Percentiles rank a stretch among this genome's conserved stretches.
These are phyloP conservation scores for Cladosporium sp. DNA, from an alignment of 2,329 filamentous ascomycete species.

Conservation along the genomic window DNA sequence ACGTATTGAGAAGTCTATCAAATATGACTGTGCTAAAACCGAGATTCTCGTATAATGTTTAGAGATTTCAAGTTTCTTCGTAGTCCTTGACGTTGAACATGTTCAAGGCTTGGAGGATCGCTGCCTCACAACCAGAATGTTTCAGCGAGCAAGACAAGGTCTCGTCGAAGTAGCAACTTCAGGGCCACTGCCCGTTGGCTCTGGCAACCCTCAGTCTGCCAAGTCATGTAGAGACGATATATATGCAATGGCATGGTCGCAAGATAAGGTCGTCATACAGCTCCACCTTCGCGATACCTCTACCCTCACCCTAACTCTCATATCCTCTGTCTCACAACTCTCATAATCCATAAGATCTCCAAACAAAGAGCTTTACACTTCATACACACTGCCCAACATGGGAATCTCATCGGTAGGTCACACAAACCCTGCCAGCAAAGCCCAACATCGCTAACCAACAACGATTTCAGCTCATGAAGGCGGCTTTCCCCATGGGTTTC, in stretches of 20 bases:
- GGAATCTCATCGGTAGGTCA: conserved; percentile 9
- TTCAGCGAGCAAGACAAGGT: conserved; percentile 14
- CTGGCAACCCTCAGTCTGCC: conserved; percentile 10
- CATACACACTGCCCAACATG: not conserved
- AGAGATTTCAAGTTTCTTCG: not conserved
- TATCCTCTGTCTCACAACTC: not conserved
- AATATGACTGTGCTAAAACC: not conserved
- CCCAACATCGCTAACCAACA: not conserved
- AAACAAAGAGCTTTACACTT: not conserved
- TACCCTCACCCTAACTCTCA: not conserved
- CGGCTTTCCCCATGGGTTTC: conserved; percentile 19
- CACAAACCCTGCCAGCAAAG: not conserved
- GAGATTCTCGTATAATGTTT: not conserved
- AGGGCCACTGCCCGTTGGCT: conserved; percentile 4
- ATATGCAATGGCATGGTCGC: not conserved
- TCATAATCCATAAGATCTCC: not conserved
- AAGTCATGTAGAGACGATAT: not conserved
- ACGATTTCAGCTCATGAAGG: conserved; percentile 17
- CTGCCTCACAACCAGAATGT: conserved; percentile 8
- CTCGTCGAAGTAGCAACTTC: conserved; percentile 22
- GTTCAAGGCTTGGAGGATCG: not conserved
- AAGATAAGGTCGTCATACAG: not conserved
- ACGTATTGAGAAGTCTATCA: not conserved
- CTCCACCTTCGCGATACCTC: not conserved
- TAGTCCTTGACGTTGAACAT: not conserved